Base-by-base conservation (phyloP, 208 protist genomes). In the Crithidia mellificae region DNA sequence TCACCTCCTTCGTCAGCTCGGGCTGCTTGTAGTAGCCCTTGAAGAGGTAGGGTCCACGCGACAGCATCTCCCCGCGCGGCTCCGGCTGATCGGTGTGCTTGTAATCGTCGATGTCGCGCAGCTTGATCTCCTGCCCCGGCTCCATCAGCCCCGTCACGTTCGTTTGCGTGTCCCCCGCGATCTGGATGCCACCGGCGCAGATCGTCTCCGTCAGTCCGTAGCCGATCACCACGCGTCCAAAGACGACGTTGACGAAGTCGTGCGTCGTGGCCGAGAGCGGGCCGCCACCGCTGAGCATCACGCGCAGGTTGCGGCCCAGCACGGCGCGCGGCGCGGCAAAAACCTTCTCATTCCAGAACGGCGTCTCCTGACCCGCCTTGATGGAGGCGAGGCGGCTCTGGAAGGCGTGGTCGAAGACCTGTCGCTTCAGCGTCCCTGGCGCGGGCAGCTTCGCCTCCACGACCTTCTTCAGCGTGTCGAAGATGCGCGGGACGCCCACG, bases 21-120 rank as follows among this genome's bases (percentile, higher is more conserved):
- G 83, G 77, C 62, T 97, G 84, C 73, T 94, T 95, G 77, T 96
- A 94, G 77, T 98, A 98, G 20, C 92, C 93, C 62, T 92, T 91
- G 67, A 93, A 93, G 29, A 96, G 72, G 72, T 75, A 87, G 1
- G 87, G 84, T 0, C 91, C 90, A 47, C 91, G 87, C 12, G 94
- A 62, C 38, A 77, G 75, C 34, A 98, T 87, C 75, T 98, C 93
- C 36, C 86, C 87, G 9, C 88, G 85, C 29, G 86, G 85, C 59
- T 87, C 67, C 2, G 85, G 87, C 57, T 58, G 72, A 63, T 96
- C 86, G 0, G 83, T 90, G 77, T 95, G 87, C 54, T 82, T 84
- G 75, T 91, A 93, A 34, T 92, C 83, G 6, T 92, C 88, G 6
- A 91, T 89, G 68, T 98, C 93, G n/a, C 90, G 74, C 0, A 99